phyloP scores from a whole-genome alignment of 768 basidiomycete genomes.

The Rossbeevera mucosa region DNA sequence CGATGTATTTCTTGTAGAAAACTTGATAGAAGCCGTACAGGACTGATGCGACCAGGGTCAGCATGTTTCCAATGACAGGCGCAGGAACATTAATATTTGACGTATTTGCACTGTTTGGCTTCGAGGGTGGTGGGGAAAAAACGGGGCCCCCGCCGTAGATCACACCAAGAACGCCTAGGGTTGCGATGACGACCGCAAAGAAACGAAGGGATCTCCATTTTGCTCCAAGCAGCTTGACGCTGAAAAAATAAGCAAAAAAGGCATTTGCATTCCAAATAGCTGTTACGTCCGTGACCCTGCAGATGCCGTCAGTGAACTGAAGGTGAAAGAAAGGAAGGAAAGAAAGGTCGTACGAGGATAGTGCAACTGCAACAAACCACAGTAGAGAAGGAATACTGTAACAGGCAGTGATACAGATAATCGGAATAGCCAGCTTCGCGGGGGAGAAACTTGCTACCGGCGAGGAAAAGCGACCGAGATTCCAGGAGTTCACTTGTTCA shows the following conservation, averaged over 20 bases:
- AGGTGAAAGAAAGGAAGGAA: background rate
- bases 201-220: constrained; percentile 63
- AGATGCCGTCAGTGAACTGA: constrained; percentile 5
- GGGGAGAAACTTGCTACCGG: constrained; percentile 21
- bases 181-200: constrained; percentile 74
- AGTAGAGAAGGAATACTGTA: constrained; percentile 62
- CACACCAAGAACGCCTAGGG: constrained; percentile 72
- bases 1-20: constrained; percentile 75
- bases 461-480: constrained; percentile 1
- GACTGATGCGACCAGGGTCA: constrained; percentile 70
- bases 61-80: constrained; percentile 66
- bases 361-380: constrained; percentile 70
- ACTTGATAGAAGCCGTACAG: constrained; percentile 79
- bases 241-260: constrained; percentile 87
- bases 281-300: constrained; percentile 80
- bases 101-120: constrained; percentile 2
- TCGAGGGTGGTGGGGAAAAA: constrained; percentile 17
- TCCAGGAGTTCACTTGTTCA: constrained; percentile 16
- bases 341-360: constrained; percentile 57
- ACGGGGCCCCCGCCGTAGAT: constrained; percentile 68
- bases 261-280: constrained; percentile 86
- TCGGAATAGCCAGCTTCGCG: constrained; percentile 33
- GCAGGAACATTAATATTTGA: constrained; percentile 31
- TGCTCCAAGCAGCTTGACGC: constrained; percentile 62
- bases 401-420: constrained; percentile 33